Evolutionary conservation across 306 rosid genomes (phyloP), one percentile per base, ranked within the genome.

Genomic region (Fagus crenata): DNA sequence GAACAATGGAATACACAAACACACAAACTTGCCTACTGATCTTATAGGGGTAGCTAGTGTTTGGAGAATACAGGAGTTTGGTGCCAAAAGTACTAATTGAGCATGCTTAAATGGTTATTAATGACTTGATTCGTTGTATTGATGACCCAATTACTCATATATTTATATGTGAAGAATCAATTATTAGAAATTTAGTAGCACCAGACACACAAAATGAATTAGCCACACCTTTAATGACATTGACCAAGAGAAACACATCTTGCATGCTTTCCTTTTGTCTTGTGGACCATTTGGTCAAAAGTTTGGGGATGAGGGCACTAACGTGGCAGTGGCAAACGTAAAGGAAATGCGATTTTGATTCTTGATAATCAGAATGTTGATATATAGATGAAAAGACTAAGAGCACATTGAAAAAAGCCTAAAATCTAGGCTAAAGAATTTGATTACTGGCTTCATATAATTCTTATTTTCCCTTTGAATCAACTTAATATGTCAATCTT

Each of bases 211-310:
- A 61, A 61, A 61, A 33, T 12, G 6, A 32, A 22, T 22, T 22
- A 2, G 35, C 39, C 18, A 33, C 8, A 12, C 41, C 68, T 61
- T 61, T 61, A 33, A 33, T 13, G 18, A 32, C 39, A 17, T 28
- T 61, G 68, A 61, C 68, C 75, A 56, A 59, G 56, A 42, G 40
- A 73, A 43, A 22, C 13, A 56, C 40, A 55, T 68, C 53, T 40
- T 33, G 39, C 69, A 22, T 22, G 28, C 6, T 69, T 54, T 37
- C 40, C n/a, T 46, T 40, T 18, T 53, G 37, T 22, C 32, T 46
- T 11, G 51, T 46, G 51, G 51, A 46, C 51, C 2, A 12, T 54
- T 55, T 39, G 43, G 46, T 77, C 81, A 68, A 77, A 77, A 68
- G 80, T 65, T 53, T 8, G 53, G 32, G 49, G 6, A 33, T 55